A percentile compares a stretch with the other conserved stretches of the same genome.
Conservation (phyloP, 2,329 filamentous ascomycete genomes). For the Dactylella cylindrospora region DNA sequence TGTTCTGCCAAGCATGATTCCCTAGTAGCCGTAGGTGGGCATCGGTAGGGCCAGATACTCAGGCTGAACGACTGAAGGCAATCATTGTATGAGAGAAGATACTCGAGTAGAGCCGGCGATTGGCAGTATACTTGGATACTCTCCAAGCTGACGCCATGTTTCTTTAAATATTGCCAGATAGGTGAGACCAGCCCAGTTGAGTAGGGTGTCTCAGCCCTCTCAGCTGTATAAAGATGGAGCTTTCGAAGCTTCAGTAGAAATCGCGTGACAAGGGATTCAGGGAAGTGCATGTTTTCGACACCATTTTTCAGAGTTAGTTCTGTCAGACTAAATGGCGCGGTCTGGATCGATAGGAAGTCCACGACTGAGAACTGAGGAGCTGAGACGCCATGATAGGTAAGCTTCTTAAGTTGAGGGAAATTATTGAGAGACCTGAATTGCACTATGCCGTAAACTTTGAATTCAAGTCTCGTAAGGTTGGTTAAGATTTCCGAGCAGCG, state of each 20-base stretch:
- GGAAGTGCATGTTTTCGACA: not conserved
- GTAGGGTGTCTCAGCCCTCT: no score
- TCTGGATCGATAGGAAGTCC: slow-evolving; percentile 24
- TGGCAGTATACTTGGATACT: not conserved
- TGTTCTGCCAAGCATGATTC: slow-evolving; percentile 1
- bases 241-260: slow-evolving; percentile 8
- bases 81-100: slow-evolving; percentile 15
- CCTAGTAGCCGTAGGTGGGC: not conserved
- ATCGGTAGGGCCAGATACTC: not conserved
- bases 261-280: slow-evolving; percentile 2
- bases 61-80: slow-evolving; percentile 7
- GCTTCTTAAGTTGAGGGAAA: slow-evolving; percentile 13
- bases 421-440: not conserved
- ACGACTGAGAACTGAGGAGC: not conserved
- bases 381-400: not conserved
- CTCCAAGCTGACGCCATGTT: slow-evolving; percentile 2
- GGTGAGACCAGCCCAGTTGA: not conserved
- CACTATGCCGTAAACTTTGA: not conserved
- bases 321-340: slow-evolving; percentile 14
- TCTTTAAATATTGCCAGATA: slow-evolving; percentile 9
- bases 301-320: slow-evolving; percentile 2
- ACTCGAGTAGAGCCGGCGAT: slow-evolving; percentile 2
- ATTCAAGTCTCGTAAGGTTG: slow-evolving; percentile 10
- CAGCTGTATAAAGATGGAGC: slow-evolving; percentile 1
- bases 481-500: slow-evolving; percentile 4